Conservation (phyloP, 2,329 filamentous ascomycete genomes). For the Penicillium sp. region DNA sequence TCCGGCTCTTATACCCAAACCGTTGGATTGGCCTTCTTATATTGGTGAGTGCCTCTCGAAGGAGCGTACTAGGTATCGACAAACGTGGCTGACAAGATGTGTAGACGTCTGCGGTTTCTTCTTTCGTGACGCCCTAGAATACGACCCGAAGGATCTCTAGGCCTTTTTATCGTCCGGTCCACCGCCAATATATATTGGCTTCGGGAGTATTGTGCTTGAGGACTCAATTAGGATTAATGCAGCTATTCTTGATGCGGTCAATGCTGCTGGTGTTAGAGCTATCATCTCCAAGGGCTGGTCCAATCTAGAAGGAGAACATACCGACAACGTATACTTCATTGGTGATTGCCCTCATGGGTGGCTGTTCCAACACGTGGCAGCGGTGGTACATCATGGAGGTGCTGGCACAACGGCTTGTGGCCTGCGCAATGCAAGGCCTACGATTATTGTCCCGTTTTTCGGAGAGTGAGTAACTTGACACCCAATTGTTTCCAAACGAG, state of each 20-base stretch:
- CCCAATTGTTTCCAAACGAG: background rate
- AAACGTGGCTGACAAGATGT: background rate
- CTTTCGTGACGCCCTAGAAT: background rate
- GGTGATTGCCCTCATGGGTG: slow-evolving; percentile 59
- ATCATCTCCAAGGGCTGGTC: background rate
- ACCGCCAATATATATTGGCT: background rate
- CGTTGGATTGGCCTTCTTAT: slow-evolving; percentile 41
- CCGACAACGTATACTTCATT: slow-evolving; percentile 48
- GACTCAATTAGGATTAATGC: background rate
- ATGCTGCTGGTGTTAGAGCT: background rate
- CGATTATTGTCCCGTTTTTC: slow-evolving; percentile 57
- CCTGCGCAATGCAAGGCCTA: slow-evolving; percentile 51
- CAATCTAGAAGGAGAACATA: slow-evolving; percentile 23
- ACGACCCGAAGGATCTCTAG: background rate
- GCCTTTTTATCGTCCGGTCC: background rate
- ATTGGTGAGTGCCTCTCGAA: slow-evolving; percentile 15
- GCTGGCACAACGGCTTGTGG: slow-evolving; percentile 58
- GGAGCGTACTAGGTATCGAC: too few relatives aligned
- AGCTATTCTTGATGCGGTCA: background rate
- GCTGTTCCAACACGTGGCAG: slow-evolving; percentile 56
- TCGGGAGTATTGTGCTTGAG: background rate
- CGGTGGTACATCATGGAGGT: slow-evolving; percentile 58
- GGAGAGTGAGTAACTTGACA: slow-evolving; percentile 41
- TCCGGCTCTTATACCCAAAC: slow-evolving; percentile 41
- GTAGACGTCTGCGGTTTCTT: background rate